Base-by-base conservation (phyloP, 345 rosid genomes). In the Isatis tinctoria region DNA sequence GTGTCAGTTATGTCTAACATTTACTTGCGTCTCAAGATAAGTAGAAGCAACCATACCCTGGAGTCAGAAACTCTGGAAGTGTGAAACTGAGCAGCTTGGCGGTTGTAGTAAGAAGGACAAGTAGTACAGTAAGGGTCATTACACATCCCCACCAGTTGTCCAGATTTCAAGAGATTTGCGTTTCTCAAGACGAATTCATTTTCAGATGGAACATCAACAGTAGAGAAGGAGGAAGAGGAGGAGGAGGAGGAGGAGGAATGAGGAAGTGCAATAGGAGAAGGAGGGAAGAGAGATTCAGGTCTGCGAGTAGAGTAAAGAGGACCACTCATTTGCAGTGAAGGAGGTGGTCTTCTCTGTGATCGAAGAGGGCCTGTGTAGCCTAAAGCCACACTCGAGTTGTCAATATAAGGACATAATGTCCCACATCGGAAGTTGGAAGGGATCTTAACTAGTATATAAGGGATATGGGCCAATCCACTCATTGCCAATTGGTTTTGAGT, bases 41-140 rank as follows among this genome's bases (percentile, higher is more conserved):
- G 35, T 43, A 8, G 10, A 6, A 49, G 10, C 7, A 57, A 66
- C 74, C 75, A 17, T 64, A 87, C 91, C 87, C 62, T 78, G 51
- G 86, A 54, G 41, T 81, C 68, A 6, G 91, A 87, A 62, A 80
- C 57, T 65, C 60, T 87, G 36, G 82, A 70, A 63, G 53, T 24
- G 22, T 69, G 85, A 7, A 73, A 75, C 17, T 74, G 80, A 20
- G 73, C 71, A 49, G 82, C 70, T 75, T 80, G 81, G 44, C 60
- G 65, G 70, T 81, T 83, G 86, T 87, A 88, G 53, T 74, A 82
- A 22, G 88, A 77, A 33, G 96, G 98, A 54, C 98, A 94, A 65
- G 89, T 87, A 10, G 97, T 94, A 80, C 96, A 91, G 70, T 91
- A 94, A 73, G 96, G 98, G 83, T 88, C 95, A 77, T 83, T 83